Evolutionary conservation across 768 basidiomycete species (phyloP).

Genomic region (Strobilomyces confusus): DNA sequence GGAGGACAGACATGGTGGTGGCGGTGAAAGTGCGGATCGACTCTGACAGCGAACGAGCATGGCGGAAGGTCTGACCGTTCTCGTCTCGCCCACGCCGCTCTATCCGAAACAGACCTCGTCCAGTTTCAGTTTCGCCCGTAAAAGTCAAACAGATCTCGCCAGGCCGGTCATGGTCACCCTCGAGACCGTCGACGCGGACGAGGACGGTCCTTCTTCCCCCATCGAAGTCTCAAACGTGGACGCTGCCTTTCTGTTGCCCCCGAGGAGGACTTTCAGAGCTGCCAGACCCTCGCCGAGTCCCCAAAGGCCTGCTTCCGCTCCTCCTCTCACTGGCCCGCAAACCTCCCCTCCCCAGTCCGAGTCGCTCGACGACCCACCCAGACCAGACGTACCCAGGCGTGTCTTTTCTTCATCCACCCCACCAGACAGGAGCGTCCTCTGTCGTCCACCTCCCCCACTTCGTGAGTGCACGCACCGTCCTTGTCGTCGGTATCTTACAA

Average conservation of each 20-base stretch:
- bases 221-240: constrained; percentile 19
- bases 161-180: constrained; percentile 32
- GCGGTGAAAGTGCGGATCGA: too few species aligned
- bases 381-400: constrained; percentile 12
- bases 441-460: constrained; percentile 60
- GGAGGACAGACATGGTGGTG: too few species aligned
- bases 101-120: constrained; percentile 21
- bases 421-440: constrained; percentile 36
- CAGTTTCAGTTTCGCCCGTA: constrained; percentile 30
- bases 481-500: background rate
- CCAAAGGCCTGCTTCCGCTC: constrained; percentile 21
- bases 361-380: background rate
- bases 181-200: constrained; percentile 24
- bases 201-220: constrained; percentile 23
- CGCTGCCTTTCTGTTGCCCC: constrained; percentile 24
- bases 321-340: constrained; percentile 14
- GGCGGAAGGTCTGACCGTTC: constrained; percentile 31
- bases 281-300: constrained; percentile 8
- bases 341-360: background rate
- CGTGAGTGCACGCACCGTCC: constrained; percentile 40
- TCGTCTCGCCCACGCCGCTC: constrained; percentile 29
- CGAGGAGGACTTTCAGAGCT: constrained; percentile 27
- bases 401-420: constrained; percentile 13
- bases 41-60: constrained; percentile 8
- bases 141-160: constrained; percentile 26